These are phyloP conservation scores for Pseudopithomyces maydicus DNA, from an alignment of 2,329 filamentous ascomycete genomes.

Conservation along the genomic window DNA sequence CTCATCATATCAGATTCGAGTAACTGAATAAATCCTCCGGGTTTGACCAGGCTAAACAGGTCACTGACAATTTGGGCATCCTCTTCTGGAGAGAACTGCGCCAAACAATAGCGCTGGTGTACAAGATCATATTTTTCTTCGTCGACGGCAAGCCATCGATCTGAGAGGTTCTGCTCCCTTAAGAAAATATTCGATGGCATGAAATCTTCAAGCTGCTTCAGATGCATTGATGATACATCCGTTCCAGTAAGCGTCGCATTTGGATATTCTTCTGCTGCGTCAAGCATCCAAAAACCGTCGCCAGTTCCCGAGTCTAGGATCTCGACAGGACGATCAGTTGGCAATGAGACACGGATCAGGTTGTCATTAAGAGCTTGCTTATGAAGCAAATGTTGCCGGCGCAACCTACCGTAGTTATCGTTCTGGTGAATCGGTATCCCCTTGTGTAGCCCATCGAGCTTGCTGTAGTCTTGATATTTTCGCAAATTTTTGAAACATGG, in stretches of 20 bases:
- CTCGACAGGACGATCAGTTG: no score
- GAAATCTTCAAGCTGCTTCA: not conserved
- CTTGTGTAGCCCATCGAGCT: no score
- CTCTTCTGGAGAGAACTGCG: not conserved
- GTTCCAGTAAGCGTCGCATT: not conserved
- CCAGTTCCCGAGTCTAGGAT: no score
- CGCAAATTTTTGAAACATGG: no score
- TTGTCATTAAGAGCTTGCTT: no score
- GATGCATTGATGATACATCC: no score
- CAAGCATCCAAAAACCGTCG: not conserved
- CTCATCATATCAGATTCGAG: slow-evolving; percentile 6
- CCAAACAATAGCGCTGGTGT: slow-evolving; percentile 10
- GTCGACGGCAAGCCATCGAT: slow-evolving; percentile 5
- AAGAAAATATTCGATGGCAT: not conserved
- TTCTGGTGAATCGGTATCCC: no score
- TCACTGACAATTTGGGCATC: not conserved
- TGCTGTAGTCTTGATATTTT: no score
- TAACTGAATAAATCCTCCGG: slow-evolving; percentile 11
- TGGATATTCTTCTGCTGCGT: not conserved
- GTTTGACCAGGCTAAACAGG: slow-evolving; percentile 7
- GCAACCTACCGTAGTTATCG: no score
- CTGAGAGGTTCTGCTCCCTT: not conserved
- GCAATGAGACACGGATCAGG: no score
- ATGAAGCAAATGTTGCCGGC: no score
- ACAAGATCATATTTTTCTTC: slow-evolving; percentile 10